Base-by-base conservation (phyloP, 495 filamentous ascomycete species). In the Aspergillus avenaceus region DNA sequence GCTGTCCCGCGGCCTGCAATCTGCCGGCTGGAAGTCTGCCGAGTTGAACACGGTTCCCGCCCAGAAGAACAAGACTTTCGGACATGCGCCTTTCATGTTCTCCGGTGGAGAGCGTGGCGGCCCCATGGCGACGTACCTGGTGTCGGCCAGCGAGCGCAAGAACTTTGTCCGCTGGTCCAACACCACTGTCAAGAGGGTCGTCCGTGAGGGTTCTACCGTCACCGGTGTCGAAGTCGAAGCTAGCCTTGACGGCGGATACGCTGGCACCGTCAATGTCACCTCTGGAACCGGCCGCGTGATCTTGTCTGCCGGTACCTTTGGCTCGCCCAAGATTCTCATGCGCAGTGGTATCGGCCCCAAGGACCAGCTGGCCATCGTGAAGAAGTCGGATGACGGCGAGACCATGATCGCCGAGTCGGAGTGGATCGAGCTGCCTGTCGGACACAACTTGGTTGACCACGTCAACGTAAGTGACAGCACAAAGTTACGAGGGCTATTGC, bases 311-410 rank as follows among this genome's bases (percentile, higher is more conserved):
- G 46, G 46, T 1, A 19, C 46, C 3, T 49, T 49, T 49, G 46
- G 46, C 28, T 26, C 31, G 12, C 21, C 46, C 7, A 38, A 28
- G 31, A 19, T 49, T n/a, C 24, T 49, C 4, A 29, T 49, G 34
- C 46, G 46, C 24, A 49, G 46, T 41, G 46, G 46, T n/a, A 49
- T 49, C 46, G 46, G 46, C 22, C 46, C 46, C 5, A 22, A 34
- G 28, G 46, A 49, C 25, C 46, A 49, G 16, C n/a, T 49, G 46
- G 22, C 34, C 3, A 19, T 40, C 9, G 46, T 49, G 29, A 34
- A 41, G 46, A 29, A 26, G n/a, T 49, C 46, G 1, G 24, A 32
- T 3, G 46, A 49, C 24, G 34, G 46, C 3, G 12, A 38, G 8
- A 41, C 21, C 4, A 49, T 49, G 46, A 41, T 49, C 22, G 46